Percentiles rank a stretch among this genome's conserved stretches.
Evolutionary conservation across 495 filamentous ascomycete genomes (phyloP).

Genomic region (Thermochaetoides thermophila): DNA sequence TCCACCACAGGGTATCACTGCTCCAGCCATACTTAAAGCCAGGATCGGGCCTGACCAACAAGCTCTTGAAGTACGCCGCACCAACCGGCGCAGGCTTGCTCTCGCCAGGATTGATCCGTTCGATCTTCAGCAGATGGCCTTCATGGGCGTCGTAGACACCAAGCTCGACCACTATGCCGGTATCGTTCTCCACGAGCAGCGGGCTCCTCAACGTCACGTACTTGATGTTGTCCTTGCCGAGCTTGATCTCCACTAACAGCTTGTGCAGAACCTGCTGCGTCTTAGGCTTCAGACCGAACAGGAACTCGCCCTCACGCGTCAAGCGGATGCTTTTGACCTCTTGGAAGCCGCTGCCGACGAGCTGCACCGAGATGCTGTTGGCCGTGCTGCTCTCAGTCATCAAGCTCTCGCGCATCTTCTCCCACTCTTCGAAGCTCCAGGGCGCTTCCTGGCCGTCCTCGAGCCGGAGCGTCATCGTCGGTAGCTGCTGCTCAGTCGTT

Average conservation of each 20-base stretch:
- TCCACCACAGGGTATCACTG: conserved; percentile 77
- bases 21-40: conserved; percentile 97
- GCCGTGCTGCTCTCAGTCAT: conserved; percentile 59
- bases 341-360: conserved; percentile 91
- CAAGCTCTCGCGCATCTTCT: conserved; percentile 81
- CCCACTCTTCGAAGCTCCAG: conserved; percentile 94
- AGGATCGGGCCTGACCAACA: conserved; percentile 86
- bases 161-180: conserved; percentile 87
- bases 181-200: conserved; percentile 92
- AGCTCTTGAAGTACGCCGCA: conserved; percentile 74
- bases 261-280: conserved; percentile 66
- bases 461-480: conserved; percentile 58
- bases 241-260: conserved; percentile 78
- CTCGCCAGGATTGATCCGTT: conserved; percentile 90
- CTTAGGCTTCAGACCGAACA: conserved; percentile 78
- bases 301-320: conserved; percentile 79
- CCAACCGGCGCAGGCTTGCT: conserved; percentile 84
- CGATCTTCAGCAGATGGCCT: conserved; percentile 87
- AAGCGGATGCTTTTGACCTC: conserved; percentile 75
- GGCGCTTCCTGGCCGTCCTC: conserved; percentile 80
- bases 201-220: conserved; percentile 94
- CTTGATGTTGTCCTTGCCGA: conserved; percentile 88
- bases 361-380: conserved; percentile 62
- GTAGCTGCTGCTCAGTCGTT: too few species aligned
- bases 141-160: conserved; percentile 84